These are phyloP conservation scores for Backusella luteola DNA, from an alignment of 192 early-diverging fungal genomes.

Conservation along the genomic window DNA sequence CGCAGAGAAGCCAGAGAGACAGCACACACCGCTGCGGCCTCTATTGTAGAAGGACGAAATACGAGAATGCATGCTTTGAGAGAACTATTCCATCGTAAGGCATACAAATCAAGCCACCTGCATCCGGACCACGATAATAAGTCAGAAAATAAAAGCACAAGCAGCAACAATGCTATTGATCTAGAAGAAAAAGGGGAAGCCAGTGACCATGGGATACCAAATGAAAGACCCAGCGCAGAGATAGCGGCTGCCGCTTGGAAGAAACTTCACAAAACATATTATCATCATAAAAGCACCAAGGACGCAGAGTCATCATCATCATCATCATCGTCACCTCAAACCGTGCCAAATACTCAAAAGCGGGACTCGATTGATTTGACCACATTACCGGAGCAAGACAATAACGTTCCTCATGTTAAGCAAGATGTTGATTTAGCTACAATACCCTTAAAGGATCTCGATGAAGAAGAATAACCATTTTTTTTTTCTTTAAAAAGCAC, in stretches of 20 bases:
- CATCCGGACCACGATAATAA: not conserved
- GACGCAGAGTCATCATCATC: not conserved
- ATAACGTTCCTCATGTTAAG: not conserved
- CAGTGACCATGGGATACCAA: not conserved
- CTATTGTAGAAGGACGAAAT: not conserved
- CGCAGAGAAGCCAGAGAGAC: not conserved
- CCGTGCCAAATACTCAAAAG: not conserved
- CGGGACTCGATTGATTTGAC: not conserved
- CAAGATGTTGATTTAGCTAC: not conserved
- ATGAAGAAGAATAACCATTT: not conserved
- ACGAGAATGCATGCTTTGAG: not conserved
- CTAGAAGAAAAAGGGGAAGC: slow-evolving; percentile 5
- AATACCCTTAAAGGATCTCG: not conserved
- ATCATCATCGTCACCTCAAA: not conserved
- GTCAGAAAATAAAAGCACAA: not conserved
- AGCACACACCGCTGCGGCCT: not conserved
- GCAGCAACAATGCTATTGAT: not conserved
- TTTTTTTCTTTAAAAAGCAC: not conserved
- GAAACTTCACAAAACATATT: slow-evolving; percentile 18
- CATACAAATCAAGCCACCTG: not conserved
- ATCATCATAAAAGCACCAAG: slow-evolving; percentile 21
- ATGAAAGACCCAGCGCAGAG: not conserved
- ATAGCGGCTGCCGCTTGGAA: not conserved
- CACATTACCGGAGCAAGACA: not conserved
- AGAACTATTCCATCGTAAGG: not conserved